These are phyloP conservation scores for Porphyrellus cyaneotinctus DNA, from an alignment of 768 basidiomycete species.

Conservation along the genomic window DNA sequence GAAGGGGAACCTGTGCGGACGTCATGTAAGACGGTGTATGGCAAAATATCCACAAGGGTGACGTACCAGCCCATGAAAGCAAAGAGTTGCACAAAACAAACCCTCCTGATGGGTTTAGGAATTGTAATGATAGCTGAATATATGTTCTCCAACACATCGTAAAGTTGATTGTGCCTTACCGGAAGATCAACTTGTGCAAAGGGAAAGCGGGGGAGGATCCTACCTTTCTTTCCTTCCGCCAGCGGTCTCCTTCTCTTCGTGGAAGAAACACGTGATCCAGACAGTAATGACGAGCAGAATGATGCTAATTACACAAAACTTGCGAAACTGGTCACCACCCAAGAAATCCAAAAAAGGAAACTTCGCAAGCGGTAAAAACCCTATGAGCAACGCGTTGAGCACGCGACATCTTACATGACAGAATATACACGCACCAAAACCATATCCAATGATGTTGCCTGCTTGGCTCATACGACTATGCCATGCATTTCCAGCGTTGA, in stretches of 20 bases:
- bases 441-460: constrained; percentile 95
- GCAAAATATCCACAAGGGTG: not conserved
- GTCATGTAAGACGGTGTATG: constrained; percentile 3
- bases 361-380: constrained; percentile 83
- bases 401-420: not conserved
- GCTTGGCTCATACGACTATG: constrained; percentile 94
- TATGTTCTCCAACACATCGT: constrained; percentile 80
- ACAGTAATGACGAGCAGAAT: constrained; percentile 76
- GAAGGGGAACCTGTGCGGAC: constrained; percentile 76
- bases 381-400: constrained; percentile 34
- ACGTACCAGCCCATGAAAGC: constrained; percentile 95
- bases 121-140: constrained; percentile 66
- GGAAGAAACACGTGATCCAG: constrained; percentile 81
- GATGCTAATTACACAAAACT: constrained; percentile 87
- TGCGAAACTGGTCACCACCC: constrained; percentile 92
- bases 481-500: constrained; percentile 96
- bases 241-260: constrained; percentile 72
- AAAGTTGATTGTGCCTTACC: constrained; percentile 44
- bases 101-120: constrained; percentile 79
- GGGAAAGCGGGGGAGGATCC: constrained; percentile 5
- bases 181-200: constrained; percentile 1
- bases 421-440: constrained; percentile 58
- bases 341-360: constrained; percentile 74
- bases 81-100: constrained; percentile 91
- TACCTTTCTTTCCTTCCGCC: constrained; percentile 43